A percentile compares a stretch with the other conserved stretches of the same genome.
These are phyloP conservation scores for Tillandsia leiboldiana DNA, from an alignment of 176 grass and related monocot species.

Conservation along the genomic window DNA sequence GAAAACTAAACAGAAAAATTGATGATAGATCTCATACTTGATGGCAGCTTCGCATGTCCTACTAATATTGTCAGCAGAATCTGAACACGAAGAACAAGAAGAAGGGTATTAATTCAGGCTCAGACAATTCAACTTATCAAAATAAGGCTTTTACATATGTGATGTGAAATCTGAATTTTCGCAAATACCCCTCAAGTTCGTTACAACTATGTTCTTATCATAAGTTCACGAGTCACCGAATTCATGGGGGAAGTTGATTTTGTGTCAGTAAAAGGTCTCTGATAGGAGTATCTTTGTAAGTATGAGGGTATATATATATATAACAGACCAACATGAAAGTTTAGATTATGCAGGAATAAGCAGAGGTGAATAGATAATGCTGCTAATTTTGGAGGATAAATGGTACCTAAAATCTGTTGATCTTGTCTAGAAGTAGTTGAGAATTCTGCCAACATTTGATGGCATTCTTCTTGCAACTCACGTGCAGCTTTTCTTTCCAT, in stretches of 20 bases:
- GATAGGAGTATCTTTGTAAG: no score
- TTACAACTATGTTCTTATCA: no score
- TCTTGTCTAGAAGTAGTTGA: slow-evolving; percentile 64
- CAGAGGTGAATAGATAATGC: neutral
- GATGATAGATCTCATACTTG: slow-evolving; percentile 33
- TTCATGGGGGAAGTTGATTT: no score
- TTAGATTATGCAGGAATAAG: no score
- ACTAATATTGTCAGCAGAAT: slow-evolving; percentile 44
- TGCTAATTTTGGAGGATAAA: neutral
- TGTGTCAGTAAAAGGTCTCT: no score
- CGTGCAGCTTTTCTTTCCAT: slow-evolving; percentile 63
- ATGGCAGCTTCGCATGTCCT: slow-evolving; percentile 68
- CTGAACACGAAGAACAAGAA: slow-evolving; percentile 29
- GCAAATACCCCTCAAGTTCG: no score
- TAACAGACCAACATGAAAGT: no score
- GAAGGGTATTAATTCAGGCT: neutral
- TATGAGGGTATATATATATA: no score
- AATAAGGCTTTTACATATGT: neutral
- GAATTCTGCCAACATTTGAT: slow-evolving; percentile 53
- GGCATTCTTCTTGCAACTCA: slow-evolving; percentile 72
- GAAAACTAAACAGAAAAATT: neutral
- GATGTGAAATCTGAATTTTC: neutral
- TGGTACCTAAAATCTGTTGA: slow-evolving; percentile 57
- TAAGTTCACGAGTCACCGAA: no score
- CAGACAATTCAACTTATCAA: neutral